Conservation (phyloP, 495 filamentous ascomycete species). For the Choiromyces venosus region DNA sequence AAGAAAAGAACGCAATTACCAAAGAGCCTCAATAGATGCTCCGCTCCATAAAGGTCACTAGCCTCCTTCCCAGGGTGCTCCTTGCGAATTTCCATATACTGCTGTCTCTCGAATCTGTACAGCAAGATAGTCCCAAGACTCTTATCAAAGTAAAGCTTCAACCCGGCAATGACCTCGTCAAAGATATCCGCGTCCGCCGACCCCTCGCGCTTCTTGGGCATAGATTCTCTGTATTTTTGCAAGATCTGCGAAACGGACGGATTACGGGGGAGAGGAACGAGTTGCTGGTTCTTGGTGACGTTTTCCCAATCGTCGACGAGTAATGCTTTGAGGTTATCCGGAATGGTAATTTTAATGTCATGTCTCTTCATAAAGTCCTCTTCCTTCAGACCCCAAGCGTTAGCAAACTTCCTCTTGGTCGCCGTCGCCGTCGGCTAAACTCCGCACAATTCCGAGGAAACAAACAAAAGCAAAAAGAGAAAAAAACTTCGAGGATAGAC, state of each 20-base stretch:
- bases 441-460: background rate
- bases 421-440: background rate
- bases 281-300: constrained; percentile 84
- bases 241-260: constrained; percentile 71
- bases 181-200: constrained; percentile 74
- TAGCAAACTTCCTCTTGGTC: constrained; percentile 24
- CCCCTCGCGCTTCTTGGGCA: constrained; percentile 57
- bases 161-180: constrained; percentile 75
- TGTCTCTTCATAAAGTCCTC: constrained; percentile 74
- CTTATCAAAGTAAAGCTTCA: constrained; percentile 88
- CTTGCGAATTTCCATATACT: constrained; percentile 68
- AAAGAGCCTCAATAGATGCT: constrained; percentile 81
- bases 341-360: constrained; percentile 71
- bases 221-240: constrained; percentile 65
- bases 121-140: constrained; percentile 78
- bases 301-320: constrained; percentile 99
- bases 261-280: constrained; percentile 74
- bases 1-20: constrained; percentile 53
- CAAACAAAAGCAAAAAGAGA: background rate
- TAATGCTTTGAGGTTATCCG: constrained; percentile 79
- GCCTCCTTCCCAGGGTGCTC: constrained; percentile 53
- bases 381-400: constrained; percentile 55
- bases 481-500: background rate
- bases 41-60: constrained; percentile 81
- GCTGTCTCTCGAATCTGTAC: constrained; percentile 84